Percentiles rank a stretch among this genome's conserved stretches.
These are phyloP conservation scores for Suillus plorans DNA, from an alignment of 768 basidiomycete genomes.

Conservation along the genomic window DNA sequence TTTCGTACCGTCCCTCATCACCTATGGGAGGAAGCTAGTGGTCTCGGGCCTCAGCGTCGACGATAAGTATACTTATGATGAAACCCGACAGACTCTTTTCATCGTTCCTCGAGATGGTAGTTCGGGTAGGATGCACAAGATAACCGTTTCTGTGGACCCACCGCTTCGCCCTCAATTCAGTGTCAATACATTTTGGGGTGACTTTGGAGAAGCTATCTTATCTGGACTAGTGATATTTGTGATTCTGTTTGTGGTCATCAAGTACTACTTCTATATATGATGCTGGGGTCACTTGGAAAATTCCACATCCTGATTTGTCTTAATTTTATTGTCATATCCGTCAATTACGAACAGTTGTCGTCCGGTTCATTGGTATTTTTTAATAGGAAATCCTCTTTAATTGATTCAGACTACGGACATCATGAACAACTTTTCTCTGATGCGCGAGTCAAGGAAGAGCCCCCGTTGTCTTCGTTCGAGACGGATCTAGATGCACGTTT, in stretches of 20 bases:
- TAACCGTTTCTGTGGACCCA: slow-evolving; percentile 58
- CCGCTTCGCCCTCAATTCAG: slow-evolving; percentile 49
- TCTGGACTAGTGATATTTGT: slow-evolving; percentile 34
- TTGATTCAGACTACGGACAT: not conserved
- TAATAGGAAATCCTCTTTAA: not conserved
- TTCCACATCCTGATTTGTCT: not conserved
- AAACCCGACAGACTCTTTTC: slow-evolving; percentile 71
- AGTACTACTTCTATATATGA: slow-evolving; percentile 26
- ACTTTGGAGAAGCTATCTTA: slow-evolving; percentile 39
- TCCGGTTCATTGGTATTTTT: too few relatives aligned
- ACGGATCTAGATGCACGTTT: not conserved
- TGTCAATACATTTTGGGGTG: slow-evolving; percentile 67
- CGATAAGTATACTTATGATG: slow-evolving; percentile 61
- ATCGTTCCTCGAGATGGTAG: slow-evolving; percentile 47
- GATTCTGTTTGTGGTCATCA: slow-evolving; percentile 30
- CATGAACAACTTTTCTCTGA: not conserved
- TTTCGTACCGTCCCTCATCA: slow-evolving; percentile 67
- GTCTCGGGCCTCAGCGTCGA: slow-evolving; percentile 53
- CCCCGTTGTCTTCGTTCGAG: not conserved
- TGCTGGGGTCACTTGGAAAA: slow-evolving; percentile 1
- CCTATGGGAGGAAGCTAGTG: slow-evolving; percentile 54
- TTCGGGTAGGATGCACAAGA: slow-evolving; percentile 46
- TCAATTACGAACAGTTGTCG: not conserved
- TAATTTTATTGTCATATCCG: not conserved
- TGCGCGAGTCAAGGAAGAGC: not conserved